Base-by-base conservation (phyloP, 106 monocot species). In the Hemerocallis citrina region DNA sequence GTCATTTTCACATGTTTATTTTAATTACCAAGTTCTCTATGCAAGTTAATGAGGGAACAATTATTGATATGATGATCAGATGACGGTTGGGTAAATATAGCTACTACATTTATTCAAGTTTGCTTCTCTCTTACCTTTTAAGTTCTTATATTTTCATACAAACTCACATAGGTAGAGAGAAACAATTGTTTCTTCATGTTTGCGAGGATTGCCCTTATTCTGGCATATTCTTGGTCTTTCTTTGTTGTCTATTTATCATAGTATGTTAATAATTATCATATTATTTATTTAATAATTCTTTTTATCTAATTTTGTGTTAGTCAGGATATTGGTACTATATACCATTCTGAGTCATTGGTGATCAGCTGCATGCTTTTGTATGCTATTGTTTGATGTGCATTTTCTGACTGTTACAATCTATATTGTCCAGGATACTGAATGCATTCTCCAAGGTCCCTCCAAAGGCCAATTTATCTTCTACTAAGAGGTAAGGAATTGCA, bases 401-500 rank as follows among this genome's bases (percentile, higher is more conserved):
- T 11, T 5, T 50, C 9, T 28, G 10, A 27, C 2, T 28, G 50
- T 48, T 19, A 21, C 22, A n/a, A n/a, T 54, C 24, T 54, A 12
- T 54, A 4, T 48, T 78, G 16, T 51, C 21, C 61, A 96, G 95
- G 76, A 96, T 96, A 64, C 71, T 87, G 27, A 84, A 65, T 77
- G 95, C 95, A 51, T 96, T 81, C 45, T 78, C 95, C 8, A 96
- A 96, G 71, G 81, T 81, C 12, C 86, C 90, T 52, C 77, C 81
- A 45, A 96, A 96, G 76, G 47, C 78, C 16, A 87, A 81, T 63
- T 62, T 71, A 17, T 73, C 90, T 52, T 49, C 85, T 20, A 66
- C 70, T 23, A 84, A 90, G 74, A 91, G 95, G 95, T 96, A 61
- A n/a, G n/a, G n/a, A n/a, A n/a, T n/a, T n/a, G n/a, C n/a, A n/a